These are phyloP conservation scores for Alternaria brassicicola DNA, from an alignment of 2,329 filamentous ascomycete genomes.

Conservation along the genomic window DNA sequence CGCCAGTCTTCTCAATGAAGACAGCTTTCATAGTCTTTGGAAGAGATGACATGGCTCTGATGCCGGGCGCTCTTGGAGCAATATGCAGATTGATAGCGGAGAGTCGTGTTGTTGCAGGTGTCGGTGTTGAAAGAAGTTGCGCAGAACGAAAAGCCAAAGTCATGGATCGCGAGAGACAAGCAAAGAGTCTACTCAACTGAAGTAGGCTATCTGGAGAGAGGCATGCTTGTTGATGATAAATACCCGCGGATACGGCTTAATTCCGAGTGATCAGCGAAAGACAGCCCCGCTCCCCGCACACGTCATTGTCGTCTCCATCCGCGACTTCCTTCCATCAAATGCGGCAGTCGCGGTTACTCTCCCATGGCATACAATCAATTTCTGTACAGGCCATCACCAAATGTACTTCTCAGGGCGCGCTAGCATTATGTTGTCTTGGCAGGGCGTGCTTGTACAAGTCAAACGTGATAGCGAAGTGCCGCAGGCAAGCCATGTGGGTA, in stretches of 20 bases:
- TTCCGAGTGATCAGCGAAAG: slow-evolving; percentile 1
- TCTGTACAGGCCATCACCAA: not conserved
- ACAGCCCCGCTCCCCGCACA: slow-evolving; percentile 12
- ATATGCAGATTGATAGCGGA: slow-evolving; percentile 24
- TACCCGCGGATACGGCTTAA: slow-evolving; percentile 1
- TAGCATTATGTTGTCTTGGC: not conserved
- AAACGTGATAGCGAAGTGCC: not conserved
- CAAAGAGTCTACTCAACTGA: not conserved
- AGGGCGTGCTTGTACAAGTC: not conserved
- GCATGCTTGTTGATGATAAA: slow-evolving; percentile 13
- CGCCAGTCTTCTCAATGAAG: slow-evolving; percentile 73
- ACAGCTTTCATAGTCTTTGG: slow-evolving; percentile 76
- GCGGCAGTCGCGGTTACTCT: not conserved
- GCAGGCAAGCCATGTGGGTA: not conserved
- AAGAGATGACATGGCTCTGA: slow-evolving; percentile 55
- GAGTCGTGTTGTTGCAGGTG: slow-evolving; percentile 28
- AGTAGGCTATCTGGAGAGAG: not conserved
- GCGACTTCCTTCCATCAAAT: not conserved
- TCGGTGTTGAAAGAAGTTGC: slow-evolving; percentile 9
- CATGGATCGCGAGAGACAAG: slow-evolving; percentile 17
- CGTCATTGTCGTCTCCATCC: slow-evolving; percentile 8
- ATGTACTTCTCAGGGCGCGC: not conserved
- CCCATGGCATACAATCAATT: not conserved
- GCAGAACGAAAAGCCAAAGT: slow-evolving; percentile 19
- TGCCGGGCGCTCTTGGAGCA: slow-evolving; percentile 8